Evolutionary conservation across 163 green algal species (phyloP), one percentile per base, ranked within the genome.

Genomic region (Scenedesmus sp.): DNA sequence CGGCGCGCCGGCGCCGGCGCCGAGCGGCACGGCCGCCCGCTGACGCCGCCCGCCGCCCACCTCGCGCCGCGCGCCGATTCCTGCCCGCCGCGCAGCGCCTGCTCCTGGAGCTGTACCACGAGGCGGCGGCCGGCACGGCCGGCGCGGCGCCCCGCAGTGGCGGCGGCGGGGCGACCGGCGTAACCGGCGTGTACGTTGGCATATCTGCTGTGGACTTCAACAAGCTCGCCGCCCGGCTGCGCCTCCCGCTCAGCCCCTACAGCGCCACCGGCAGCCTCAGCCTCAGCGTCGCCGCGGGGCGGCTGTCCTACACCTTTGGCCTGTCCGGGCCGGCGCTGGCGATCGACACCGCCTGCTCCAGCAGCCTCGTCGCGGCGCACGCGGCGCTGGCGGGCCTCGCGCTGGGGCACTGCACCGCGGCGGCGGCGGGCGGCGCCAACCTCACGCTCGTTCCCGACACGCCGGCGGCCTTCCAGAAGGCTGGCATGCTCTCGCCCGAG

Each of bases 311-410:
- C 84, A 89, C 87, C 24, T 94, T 95, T 75, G 78, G 88, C 15
- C 84, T 97, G 10, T 89, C 86, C 42, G 94, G 93, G 0, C 86
- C 92, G 0, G 83, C 87, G 28, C 84, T 97, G 28, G 87, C 83
- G 4, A 80, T 97, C 13, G 94, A 98, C 83, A 98, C 94, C 2
- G 94, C 93, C 28, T 97, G 94, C 81, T 96, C 89, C 1, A 94
- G 88, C 0, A 94, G 89, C 6, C 87, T 98, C 63, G 92, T 97
- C 36, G 93, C 89, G 10, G 53, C 69, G n/a, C 85, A 93, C 62
- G 63, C 87, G 2, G 87, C 87, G 0, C 56, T 85, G 47, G 60
- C 72, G 1, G 86, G 73, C 13, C 78, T 95, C 78, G 47, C 45
- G 2, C n/a, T 79, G 47, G 83, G 65, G 0, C 60, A 74, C 9